Evolutionary conservation across 345 rosid species (phyloP).

Genomic region (Triadica sebifera): DNA sequence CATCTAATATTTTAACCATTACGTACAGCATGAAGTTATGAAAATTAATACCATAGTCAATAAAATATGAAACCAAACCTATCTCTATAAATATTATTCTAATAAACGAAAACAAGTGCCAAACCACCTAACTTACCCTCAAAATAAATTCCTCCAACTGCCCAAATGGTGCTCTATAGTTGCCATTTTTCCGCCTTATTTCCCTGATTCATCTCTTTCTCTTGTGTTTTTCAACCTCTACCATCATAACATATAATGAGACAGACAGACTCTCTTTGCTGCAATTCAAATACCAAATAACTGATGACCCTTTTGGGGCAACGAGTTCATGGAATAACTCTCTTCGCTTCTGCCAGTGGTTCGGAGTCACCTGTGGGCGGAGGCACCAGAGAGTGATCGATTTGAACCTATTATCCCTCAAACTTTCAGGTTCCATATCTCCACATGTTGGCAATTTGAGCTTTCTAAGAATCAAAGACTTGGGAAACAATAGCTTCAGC

Average conservation of each 20-base stretch:
- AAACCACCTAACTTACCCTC: too few species aligned
- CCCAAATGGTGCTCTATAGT: not conserved
- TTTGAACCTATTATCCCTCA: not conserved
- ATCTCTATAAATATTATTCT: too few species aligned
- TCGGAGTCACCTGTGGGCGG: conserved; percentile 4
- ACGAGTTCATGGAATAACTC: conserved; percentile 8
- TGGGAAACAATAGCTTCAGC: conserved; percentile 7
- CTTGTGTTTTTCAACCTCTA: not conserved
- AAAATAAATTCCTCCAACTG: too few species aligned
- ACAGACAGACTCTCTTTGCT: conserved; percentile 11
- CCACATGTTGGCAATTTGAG: conserved; percentile 10
- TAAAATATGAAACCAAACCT: too few species aligned
- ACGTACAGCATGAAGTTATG: too few species aligned
- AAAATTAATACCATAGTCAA: too few species aligned
- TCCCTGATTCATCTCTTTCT: not conserved
- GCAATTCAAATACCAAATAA: not conserved
- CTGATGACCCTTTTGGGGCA: not conserved
- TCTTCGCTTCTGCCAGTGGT: conserved; percentile 6
- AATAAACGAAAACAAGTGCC: too few species aligned
- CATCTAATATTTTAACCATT: too few species aligned
- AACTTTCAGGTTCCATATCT: conserved; percentile 5
- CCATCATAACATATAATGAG: not conserved
- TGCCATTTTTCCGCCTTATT: not conserved
- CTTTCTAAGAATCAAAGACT: conserved; percentile 1
- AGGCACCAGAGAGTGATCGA: not conserved